A percentile compares a stretch with the other conserved stretches of the same genome.
Evolutionary conservation across 495 filamentous ascomycete genomes (phyloP).

Genomic region (Annulohypoxylon nitens): DNA sequence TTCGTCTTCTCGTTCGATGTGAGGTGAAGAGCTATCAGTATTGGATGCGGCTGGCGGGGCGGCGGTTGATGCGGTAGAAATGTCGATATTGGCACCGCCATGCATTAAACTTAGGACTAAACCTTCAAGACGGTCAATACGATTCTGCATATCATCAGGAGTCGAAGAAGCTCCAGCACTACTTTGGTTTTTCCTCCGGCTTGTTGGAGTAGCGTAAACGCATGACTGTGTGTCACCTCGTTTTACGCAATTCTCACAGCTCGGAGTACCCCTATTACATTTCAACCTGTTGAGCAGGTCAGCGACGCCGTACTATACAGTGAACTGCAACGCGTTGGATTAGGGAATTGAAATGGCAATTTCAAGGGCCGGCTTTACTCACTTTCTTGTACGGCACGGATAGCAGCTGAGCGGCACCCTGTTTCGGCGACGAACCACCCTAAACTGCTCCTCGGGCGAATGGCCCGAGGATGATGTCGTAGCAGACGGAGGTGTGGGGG

Average conservation of each 20-base stretch:
- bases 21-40: constrained; percentile 72
- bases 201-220: constrained; percentile 85
- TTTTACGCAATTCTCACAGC: constrained; percentile 94
- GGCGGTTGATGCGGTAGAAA: constrained; percentile 63
- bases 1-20: constrained; percentile 71
- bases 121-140: constrained; percentile 96
- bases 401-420: constrained; percentile 94
- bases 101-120: constrained; percentile 97
- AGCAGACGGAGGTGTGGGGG: constrained; percentile 92
- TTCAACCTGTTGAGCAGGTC: constrained; percentile 66
- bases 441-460: constrained; percentile 88
- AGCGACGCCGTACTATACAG: constrained; percentile 40
- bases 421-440: constrained; percentile 94
- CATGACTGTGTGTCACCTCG: constrained; percentile 86
- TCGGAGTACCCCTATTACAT: constrained; percentile 89
- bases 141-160: constrained; percentile 98
- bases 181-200: constrained; percentile 80
- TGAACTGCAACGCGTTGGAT: constrained; percentile 42
- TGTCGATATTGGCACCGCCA: constrained; percentile 72
- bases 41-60: constrained; percentile 73
- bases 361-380: constrained; percentile 55
- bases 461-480: constrained; percentile 78
- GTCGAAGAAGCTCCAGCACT: constrained; percentile 65
- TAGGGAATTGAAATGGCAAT: constrained; percentile 42
- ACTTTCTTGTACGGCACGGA: constrained; percentile 96